Conservation (phyloP, 805 yeast genomes). For the Diddensiella transvaalensis region DNA sequence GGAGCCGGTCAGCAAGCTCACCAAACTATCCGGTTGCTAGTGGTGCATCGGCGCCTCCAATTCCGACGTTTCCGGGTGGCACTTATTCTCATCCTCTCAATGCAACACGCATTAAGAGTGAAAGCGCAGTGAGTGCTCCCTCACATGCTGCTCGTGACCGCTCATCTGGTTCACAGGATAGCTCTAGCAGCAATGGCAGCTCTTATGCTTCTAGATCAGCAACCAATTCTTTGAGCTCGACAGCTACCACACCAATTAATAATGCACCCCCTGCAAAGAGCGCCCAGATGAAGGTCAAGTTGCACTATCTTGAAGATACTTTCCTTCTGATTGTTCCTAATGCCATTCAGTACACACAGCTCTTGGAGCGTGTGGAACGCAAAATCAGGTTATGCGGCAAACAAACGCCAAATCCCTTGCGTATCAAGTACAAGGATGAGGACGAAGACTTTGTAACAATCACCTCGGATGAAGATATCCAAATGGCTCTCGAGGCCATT, state of each 20-base stretch:
- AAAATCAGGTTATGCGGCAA: conserved; percentile 55
- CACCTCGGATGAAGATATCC: conserved; percentile 85
- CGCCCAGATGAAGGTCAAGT: conserved; percentile 34
- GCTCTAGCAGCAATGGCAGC: conserved; percentile 11
- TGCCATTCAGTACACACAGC: conserved; percentile 47
- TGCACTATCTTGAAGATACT: conserved; percentile 38
- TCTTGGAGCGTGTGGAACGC: conserved; percentile 55
- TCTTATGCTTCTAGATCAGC: conserved; percentile 4
- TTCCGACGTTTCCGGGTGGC: conserved; percentile 12
- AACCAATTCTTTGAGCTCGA: conserved; percentile 12
- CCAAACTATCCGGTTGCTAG: conserved; percentile 9
- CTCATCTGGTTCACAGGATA: conserved; percentile 13
- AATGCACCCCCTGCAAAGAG: conserved; percentile 18
- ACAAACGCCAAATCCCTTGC: conserved; percentile 38
- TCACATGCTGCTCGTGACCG: conserved; percentile 6
- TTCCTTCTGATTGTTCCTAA: conserved; percentile 64
- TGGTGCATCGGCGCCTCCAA: conserved; percentile 12
- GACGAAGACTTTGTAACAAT: conserved; percentile 91
- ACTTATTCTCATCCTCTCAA: not conserved
- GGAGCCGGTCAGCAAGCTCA: conserved; percentile 14
- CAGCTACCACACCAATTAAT: conserved; percentile 17
- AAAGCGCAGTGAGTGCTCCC: conserved; percentile 17
- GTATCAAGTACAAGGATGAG: conserved; percentile 84
- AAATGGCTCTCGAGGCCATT: conserved; percentile 62
- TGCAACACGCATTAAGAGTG: conserved; percentile 19